Percentiles rank a stretch among this genome's conserved stretches.
Evolutionary conservation across 176 grass and related monocot species (phyloP).

Genomic region (Secale cereale): DNA sequence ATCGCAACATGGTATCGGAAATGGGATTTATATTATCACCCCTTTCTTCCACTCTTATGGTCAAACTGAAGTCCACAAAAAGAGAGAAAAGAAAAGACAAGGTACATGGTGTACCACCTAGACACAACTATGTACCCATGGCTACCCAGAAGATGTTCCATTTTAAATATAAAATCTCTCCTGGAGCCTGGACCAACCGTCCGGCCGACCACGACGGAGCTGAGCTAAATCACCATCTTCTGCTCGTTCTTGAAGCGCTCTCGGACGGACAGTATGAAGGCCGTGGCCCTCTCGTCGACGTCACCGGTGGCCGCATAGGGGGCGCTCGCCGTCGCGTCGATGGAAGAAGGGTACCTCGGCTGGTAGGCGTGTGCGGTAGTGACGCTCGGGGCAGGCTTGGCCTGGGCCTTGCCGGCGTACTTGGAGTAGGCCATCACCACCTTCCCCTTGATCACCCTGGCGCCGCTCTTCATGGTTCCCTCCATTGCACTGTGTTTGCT

Average conservation of each 20-base stretch:
- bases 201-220: neutral
- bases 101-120: neutral
- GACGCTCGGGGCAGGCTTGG: slow-evolving; percentile 28
- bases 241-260: slow-evolving; percentile 49
- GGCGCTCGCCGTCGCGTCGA: neutral
- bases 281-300: slow-evolving; percentile 47
- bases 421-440: slow-evolving; percentile 26
- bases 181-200: neutral
- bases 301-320: neutral
- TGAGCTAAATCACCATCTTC: neutral
- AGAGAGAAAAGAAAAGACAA: neutral
- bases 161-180: slow-evolving; percentile 31
- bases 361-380: slow-evolving; percentile 9
- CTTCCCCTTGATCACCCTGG: slow-evolving; percentile 34
- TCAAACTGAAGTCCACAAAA: slow-evolving; percentile 9
- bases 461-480: slow-evolving; percentile 13
- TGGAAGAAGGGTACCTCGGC: slow-evolving; percentile 9
- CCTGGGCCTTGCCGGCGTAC: slow-evolving; percentile 15
- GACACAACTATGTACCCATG: neutral
- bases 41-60: neutral
- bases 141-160: slow-evolving; percentile 30
- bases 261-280: slow-evolving; percentile 45
- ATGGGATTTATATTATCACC: neutral
- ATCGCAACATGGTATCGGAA: neutral
- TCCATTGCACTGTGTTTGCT: slow-evolving; percentile 22